Base-by-base conservation (phyloP, 805 yeast genomes). In the Candida saitoana region DNA sequence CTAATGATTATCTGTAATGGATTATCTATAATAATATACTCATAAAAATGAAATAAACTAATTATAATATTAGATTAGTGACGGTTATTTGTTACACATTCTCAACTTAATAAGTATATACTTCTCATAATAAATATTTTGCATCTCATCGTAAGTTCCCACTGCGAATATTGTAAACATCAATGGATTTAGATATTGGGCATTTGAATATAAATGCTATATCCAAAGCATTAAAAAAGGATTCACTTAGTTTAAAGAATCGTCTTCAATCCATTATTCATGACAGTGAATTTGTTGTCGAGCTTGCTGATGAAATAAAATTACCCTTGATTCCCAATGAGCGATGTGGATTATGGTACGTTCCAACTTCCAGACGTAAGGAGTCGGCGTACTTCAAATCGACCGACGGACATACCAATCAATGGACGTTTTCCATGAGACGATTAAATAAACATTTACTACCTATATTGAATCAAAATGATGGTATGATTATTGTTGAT, bases 311-410 rank as follows among this genome's bases (percentile, higher is more conserved):
- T 22, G 36, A 36, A 3, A 41, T 46, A 17, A 38, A 43, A n/a
- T 40, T 44, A 7, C 83, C 84, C 5, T 37, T 78, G 6, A 57
- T 81, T 2, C 84, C 96, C 4, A 89, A 89, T 57, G 91, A 85
- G 57, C 63, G 96, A 39, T 88, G 96, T 60, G 96, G 96, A 0
- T 55, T 77, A 11, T 89, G 96, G 96, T 89, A 89, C 51, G 77
- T 82, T 3, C 67, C 75, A 0, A 80, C 84, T 0, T 42, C 46
- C 0, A 36, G 49, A 0, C 65, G 61, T 18, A 34, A 41, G 0
- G 78, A 74, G 3, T 69, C 82, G 0, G 76, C 82, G 14, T 88
- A 89, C 54, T 89, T 89, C 65, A 89, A 89, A 55, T 84, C 95
- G 18, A 89, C 96, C 0, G 96, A 89, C 62, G 97, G 97, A 0